Conservation (phyloP, 1,284 basidiomycete genomes). For the Pseudozyma thailandica region DNA sequence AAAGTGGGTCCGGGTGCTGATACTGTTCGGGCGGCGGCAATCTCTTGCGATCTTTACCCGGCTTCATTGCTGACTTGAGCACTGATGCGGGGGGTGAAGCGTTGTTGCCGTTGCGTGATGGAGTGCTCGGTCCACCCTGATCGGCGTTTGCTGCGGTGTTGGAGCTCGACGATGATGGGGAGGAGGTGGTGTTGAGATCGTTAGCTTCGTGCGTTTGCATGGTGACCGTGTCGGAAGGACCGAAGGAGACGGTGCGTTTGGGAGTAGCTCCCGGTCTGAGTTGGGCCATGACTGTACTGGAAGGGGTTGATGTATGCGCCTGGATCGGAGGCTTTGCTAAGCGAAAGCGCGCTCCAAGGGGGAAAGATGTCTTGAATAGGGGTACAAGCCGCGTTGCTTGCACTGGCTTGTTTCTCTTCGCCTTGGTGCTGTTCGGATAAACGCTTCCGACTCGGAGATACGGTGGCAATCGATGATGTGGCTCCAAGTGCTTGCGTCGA, state of each 20-base stretch:
- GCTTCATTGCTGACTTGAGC: conserved; percentile 66
- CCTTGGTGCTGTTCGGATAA: no score
- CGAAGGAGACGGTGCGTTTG: conserved; percentile 54
- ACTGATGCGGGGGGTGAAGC: conserved; percentile 30
- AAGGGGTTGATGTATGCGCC: neutral
- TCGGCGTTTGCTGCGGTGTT: neutral
- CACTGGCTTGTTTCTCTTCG: no score
- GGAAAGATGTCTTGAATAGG: no score
- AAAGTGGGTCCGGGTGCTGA: conserved; percentile 67
- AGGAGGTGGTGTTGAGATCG: neutral
- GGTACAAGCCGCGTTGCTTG: no score
- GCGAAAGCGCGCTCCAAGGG: no score
- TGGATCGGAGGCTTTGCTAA: no score
- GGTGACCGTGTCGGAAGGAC: conserved; percentile 46
- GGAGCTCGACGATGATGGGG: conserved; percentile 4
- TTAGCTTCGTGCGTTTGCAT: neutral
- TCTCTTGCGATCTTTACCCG: conserved; percentile 51
- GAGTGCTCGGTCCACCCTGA: conserved; percentile 21
- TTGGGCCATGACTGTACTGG: conserved; percentile 21
- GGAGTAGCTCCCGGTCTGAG: conserved; percentile 43
- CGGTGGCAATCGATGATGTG: no score
- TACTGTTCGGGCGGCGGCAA: conserved; percentile 63
- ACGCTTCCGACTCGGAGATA: no score
- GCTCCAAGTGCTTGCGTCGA: no score
- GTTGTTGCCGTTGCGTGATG: conserved; percentile 15